A percentile compares a stretch with the other conserved stretches of the same genome.
Conservation (phyloP, 345 rosid genomes). For the Syzygium grande region DNA sequence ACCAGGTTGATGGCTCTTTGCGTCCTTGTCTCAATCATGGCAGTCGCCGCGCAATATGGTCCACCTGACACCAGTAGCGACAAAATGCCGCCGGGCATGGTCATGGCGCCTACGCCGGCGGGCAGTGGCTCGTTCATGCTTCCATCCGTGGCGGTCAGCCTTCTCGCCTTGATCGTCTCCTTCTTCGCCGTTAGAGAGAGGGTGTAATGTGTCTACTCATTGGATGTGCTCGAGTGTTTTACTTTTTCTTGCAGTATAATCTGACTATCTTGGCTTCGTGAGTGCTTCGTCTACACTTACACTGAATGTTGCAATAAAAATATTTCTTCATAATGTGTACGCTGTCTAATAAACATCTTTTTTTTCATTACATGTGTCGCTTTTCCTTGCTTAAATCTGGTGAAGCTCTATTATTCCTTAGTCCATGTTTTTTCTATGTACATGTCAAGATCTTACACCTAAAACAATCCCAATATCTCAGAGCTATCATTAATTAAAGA, state of each 20-base stretch:
- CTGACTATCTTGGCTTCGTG: not conserved
- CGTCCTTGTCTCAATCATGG: not conserved
- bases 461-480: not conserved
- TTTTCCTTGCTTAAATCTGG: not conserved
- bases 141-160: conserved; percentile 12
- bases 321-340: not conserved
- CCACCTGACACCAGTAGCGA: not conserved
- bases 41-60: not conserved
- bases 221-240: not conserved
- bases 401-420: not conserved
- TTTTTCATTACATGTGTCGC: not conserved
- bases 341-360: not conserved
- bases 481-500: not conserved
- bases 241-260: not conserved
- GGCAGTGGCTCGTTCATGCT: not conserved
- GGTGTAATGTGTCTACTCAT: not conserved
- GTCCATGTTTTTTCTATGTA: not conserved
- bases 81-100: conserved; percentile 12
- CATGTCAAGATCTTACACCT: not conserved
- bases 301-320: not conserved
- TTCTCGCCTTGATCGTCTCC: conserved; percentile 9
- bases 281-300: not conserved
- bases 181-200: not conserved
- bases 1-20: not conserved
- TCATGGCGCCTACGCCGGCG: conserved; percentile 4